Base-by-base conservation (phyloP, 139 green algal genomes). In the Tetratostichococcus sp. region DNA sequence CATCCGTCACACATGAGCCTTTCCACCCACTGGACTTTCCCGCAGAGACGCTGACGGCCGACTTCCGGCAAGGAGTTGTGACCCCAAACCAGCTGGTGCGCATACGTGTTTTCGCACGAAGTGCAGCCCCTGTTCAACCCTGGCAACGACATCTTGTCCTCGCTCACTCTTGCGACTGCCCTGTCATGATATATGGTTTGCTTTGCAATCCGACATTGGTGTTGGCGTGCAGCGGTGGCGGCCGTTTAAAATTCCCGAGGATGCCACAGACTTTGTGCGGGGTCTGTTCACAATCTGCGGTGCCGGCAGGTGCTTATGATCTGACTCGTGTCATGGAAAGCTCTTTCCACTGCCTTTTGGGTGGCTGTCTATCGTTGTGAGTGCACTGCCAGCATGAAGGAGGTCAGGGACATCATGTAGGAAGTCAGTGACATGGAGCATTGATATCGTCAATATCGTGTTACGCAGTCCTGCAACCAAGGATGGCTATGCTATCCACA, bases 401-500 rank as follows among this genome's bases (percentile, higher is more conserved):
- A n/a, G n/a, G n/a, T n/a, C n/a, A n/a, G n/a, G n/a, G n/a, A n/a
- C n/a, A n/a, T n/a, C n/a, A n/a, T n/a, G n/a, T n/a, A n/a, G n/a
- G n/a, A n/a, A n/a, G n/a, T n/a, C n/a, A n/a, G n/a, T n/a, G n/a
- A n/a, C n/a, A n/a, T n/a, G n/a, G n/a, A n/a, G n/a, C n/a, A n/a
- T n/a, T n/a, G n/a, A n/a, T n/a, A n/a, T n/a, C n/a, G n/a, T n/a
- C n/a, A n/a, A n/a, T n/a, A n/a, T n/a, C n/a, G n/a, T n/a, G n/a
- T n/a, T n/a, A n/a, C 68, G 32, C 84, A 96, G 92, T 70, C 81
- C 90, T 4, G 78, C 75, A 1, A 65, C 30, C 4, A 97, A 97
- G 78, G 84, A 88, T 17, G 94, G 94, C 25, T 97, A 88, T 77
- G 93, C 92, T n/a, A 92, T 98, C 33, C 94, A 98, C 80, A 80